Conservation (phyloP, 495 filamentous ascomycete genomes). For the Chaetomidium leptoderma region DNA sequence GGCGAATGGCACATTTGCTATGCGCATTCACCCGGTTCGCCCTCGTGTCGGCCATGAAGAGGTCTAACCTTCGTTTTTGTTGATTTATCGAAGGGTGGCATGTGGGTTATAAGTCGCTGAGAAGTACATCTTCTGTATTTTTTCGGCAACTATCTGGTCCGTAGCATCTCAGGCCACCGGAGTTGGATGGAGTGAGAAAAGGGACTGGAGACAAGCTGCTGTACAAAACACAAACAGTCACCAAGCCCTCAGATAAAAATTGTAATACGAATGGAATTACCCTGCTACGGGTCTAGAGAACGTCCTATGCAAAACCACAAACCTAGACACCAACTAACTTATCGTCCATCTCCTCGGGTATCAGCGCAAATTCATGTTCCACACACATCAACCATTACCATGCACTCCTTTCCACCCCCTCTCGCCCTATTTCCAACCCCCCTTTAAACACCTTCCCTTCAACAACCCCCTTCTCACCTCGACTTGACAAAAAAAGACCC, state of each 20-base stretch:
- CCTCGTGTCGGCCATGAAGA: neutral
- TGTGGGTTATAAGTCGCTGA: no score
- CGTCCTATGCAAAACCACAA: neutral
- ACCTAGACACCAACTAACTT: neutral
- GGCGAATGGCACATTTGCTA: neutral
- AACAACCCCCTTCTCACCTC: neutral
- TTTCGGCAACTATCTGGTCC: no score
- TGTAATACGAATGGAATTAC: neutral
- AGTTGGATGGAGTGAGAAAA: no score
- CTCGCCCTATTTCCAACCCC: neutral
- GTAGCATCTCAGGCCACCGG: no score
- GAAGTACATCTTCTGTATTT: no score
- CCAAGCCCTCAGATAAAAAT: no score
- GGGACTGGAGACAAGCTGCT: no score
- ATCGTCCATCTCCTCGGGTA: constrained; percentile 12
- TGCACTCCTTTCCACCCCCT: neutral
- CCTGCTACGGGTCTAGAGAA: neutral
- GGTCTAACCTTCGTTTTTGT: neutral
- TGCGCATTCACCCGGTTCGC: neutral
- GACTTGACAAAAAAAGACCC: no score
- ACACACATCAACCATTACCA: neutral
- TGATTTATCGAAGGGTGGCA: neutral
- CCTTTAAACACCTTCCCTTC: neutral
- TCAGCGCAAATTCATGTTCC: constrained; percentile 1
- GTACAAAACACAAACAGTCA: neutral